Conservation (phyloP, 768 basidiomycete species). For the Boletus tylopilopsis region DNA sequence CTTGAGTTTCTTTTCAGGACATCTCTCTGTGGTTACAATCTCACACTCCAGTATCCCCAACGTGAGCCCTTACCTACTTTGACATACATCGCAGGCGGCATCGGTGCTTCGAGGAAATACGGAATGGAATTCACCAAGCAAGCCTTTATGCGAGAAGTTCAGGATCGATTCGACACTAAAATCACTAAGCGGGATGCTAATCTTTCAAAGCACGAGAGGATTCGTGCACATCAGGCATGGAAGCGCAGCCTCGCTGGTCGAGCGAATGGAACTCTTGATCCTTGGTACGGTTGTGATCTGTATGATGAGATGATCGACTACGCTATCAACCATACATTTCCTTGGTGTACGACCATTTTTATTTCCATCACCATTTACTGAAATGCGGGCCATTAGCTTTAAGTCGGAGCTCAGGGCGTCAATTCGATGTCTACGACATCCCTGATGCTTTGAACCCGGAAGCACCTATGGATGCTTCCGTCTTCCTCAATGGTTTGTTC, state of each 20-base stretch:
- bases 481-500: constrained; percentile 60
- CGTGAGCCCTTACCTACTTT: constrained; percentile 43
- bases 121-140: constrained; percentile 16
- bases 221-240: constrained; percentile 24
- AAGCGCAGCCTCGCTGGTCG: constrained; percentile 48
- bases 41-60: constrained; percentile 71
- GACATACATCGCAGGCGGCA: constrained; percentile 12
- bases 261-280: constrained; percentile 53
- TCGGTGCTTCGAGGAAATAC: constrained; percentile 15
- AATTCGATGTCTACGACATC: constrained; percentile 49
- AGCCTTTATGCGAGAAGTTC: constrained; percentile 19
- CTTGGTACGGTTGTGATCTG: constrained; percentile 65
- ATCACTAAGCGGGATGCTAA: constrained; percentile 22
- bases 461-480: constrained; percentile 43
- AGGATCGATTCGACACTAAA: constrained; percentile 18
- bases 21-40: constrained; percentile 59
- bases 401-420: constrained; percentile 26
- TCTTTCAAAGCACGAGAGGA: constrained; percentile 24
- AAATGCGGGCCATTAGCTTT: constrained; percentile 9
- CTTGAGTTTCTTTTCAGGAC: constrained; percentile 40
- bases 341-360: constrained; percentile 42
- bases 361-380: constrained; percentile 1
- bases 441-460: constrained; percentile 55
- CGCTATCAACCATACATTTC: constrained; percentile 66
- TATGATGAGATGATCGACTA: constrained; percentile 68